Base-by-base conservation (phyloP, 2,329 filamentous ascomycete species). In the Cryphonectria nitschkei region DNA sequence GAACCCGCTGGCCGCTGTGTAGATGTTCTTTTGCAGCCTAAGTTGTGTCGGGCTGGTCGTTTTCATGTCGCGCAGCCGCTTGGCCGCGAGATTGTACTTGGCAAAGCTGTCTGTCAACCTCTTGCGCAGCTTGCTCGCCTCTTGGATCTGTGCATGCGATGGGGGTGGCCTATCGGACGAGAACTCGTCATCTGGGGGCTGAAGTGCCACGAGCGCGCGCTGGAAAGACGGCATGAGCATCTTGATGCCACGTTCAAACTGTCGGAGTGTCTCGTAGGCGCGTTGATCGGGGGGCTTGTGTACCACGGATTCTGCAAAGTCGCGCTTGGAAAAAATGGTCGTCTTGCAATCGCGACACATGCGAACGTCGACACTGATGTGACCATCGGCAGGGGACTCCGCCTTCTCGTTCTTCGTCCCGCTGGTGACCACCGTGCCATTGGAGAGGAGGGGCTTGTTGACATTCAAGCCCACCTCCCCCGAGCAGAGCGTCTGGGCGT, bases 291-390 rank as follows among this genome's bases (percentile, higher is more conserved):
- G 86, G 0, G 93, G 91, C 73, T 90, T 91, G 66, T 88, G 85
- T 0, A 86, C 82, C 4, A 94, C 80, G 13, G 94, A 92, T 11
- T 89, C 88, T 34, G 88, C 84, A 77, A 97, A 97, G 78, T 97
- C 94, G 52, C 91, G 88, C 75, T 92, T 91, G 66, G 85, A 83
- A 75, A 89, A 89, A 63, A 89, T 83, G 50, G 84, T 88, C 72
- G 82, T 80, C 68, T 85, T 94, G 83, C 96, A 99, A 70, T 97
- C 94, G 76, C 92, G 92, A 81, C 96, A 99, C 88, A 99, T 95
- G 58, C 96, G 90, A 22, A 99, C 84, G 77, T 97, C 93, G 60
- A 98, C 82, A 68, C 88, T 90, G 58, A 97, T 80, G 73, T 90
- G 87, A 19, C 82, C 82, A 8, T 73, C 76, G 58, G 65, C 61